phyloP scores from a whole-genome alignment of 1,139 yeast species.

The Eremothecium cymbalariae region DNA sequence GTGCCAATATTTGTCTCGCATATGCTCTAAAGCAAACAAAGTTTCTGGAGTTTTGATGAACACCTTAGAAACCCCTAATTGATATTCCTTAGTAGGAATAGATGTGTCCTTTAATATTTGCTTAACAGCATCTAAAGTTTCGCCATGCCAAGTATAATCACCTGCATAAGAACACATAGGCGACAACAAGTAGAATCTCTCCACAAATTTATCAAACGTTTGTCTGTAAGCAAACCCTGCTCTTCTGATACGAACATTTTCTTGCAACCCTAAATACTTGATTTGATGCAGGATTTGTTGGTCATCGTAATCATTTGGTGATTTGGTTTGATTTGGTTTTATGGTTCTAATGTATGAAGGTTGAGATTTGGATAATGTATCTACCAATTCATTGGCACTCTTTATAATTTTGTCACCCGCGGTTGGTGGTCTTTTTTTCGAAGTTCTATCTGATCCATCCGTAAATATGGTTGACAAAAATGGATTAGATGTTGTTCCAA shows the following conservation, averaged over 20 bases:
- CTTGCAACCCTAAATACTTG: conserved; percentile 91
- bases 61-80: conserved; percentile 89
- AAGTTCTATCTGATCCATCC: conserved; percentile 59
- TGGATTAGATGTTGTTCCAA: conserved; percentile 60
- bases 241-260: conserved; percentile 93
- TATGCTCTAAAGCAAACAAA: conserved; percentile 85
- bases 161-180: conserved; percentile 95
- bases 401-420: conserved; percentile 91
- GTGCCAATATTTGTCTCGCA: conserved; percentile 97
- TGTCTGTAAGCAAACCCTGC: conserved; percentile 99
- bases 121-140: conserved; percentile 68
- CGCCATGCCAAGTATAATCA: conserved; percentile 93
- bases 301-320: conserved; percentile 83
- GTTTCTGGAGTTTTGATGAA: conserved; percentile 97
- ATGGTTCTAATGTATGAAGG: conserved; percentile 97
- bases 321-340: conserved; percentile 90
- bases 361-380: conserved; percentile 77
- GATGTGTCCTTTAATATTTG: conserved; percentile 74
- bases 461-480: conserved; percentile 73
- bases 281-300: conserved; percentile 91
- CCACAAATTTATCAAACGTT: conserved; percentile 95
- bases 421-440: conserved; percentile 88
- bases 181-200: conserved; percentile 82
- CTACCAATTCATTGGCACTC: conserved; percentile 86
- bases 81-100: conserved; percentile 76